A percentile compares a stretch with the other conserved stretches of the same genome.
Evolutionary conservation across 148 eudicot genomes (phyloP).

Genomic region (Cornus suecica): DNA sequence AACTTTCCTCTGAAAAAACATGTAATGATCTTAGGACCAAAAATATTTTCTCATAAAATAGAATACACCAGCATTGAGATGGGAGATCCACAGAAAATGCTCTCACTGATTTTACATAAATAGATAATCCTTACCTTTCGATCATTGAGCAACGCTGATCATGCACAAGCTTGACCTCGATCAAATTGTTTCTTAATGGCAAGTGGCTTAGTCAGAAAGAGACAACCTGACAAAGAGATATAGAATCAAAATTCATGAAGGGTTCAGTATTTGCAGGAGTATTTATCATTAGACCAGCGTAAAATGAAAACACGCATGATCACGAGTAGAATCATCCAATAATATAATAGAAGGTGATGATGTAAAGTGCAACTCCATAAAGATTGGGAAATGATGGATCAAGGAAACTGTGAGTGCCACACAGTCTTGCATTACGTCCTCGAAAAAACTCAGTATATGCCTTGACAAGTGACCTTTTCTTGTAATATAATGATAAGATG

Average conservation of each 20-base stretch:
- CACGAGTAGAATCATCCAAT: background rate
- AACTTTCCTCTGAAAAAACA: no score
- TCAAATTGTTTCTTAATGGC: constrained; percentile 40
- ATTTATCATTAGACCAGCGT: background rate
- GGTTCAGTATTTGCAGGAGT: background rate
- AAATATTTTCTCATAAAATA: no score
- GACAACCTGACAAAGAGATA: no score
- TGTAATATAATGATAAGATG: background rate
- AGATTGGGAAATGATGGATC: background rate
- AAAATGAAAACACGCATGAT: background rate
- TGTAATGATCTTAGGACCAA: no score
- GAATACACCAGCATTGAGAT: no score
- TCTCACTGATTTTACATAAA: no score
- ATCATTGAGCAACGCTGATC: no score
- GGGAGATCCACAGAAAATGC: no score
- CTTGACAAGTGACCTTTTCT: background rate
- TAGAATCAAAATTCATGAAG: no score
- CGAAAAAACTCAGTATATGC: background rate
- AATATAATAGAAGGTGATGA: background rate
- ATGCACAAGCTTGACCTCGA: no score
- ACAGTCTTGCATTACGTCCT: background rate
- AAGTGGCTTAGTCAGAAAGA: constrained; percentile 37
- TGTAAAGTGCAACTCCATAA: background rate
- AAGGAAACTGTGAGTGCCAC: background rate
- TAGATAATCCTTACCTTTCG: no score